Conservation (phyloP, 1,284 basidiomycete species). For the Phellopilus nigrolimitatus region DNA sequence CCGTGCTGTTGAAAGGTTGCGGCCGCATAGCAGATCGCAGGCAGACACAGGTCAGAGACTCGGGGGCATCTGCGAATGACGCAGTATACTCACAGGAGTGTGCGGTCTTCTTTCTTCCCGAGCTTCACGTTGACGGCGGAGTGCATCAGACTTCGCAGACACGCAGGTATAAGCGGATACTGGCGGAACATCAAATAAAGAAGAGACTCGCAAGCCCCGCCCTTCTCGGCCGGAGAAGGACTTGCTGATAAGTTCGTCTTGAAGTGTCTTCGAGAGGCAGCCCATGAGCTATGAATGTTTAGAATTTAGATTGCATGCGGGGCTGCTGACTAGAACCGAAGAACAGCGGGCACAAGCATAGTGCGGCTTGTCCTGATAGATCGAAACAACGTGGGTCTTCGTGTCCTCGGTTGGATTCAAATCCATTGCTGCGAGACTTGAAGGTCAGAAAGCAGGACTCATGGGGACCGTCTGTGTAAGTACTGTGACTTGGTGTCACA, state of each 20-base stretch:
- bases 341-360: conserved; percentile 23
- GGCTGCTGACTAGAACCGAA: conserved; percentile 18
- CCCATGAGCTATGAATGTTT: background rate
- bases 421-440: no score
- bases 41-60: background rate
- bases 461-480: no score
- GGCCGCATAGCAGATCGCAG: background rate
- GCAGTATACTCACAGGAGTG: conserved; percentile 55
- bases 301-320: background rate
- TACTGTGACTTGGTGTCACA: no score
- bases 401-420: conserved; percentile 20
- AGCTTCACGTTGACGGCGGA: conserved; percentile 72
- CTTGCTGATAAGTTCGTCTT: conserved; percentile 85
- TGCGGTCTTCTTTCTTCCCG: conserved; percentile 72
- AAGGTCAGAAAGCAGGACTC: no score
- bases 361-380: conserved; percentile 21
- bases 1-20: conserved; percentile 72
- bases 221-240: conserved; percentile 82
- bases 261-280: conserved; percentile 50
- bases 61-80: no score
- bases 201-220: conserved; percentile 62
- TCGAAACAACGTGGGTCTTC: conserved; percentile 20
- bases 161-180: conserved; percentile 1
- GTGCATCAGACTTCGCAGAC: conserved; percentile 59
- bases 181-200: background rate